Evolutionary conservation across 805 yeast genomes (phyloP).

Genomic region (Myxozyma neglecta): DNA sequence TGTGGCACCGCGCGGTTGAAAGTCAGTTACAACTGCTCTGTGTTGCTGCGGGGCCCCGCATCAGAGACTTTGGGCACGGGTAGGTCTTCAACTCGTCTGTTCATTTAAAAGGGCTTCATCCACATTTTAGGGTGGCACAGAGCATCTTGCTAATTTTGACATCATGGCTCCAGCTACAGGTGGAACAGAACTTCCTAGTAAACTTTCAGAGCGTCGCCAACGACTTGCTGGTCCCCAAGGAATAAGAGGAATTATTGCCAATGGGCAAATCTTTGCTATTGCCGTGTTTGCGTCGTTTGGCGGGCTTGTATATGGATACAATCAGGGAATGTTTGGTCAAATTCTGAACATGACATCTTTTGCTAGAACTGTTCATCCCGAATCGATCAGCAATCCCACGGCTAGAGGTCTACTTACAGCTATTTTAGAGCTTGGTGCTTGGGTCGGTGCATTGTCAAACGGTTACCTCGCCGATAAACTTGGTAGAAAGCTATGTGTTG

Average conservation of each 20-base stretch:
- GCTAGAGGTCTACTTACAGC: constrained; percentile 30
- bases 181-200: neutral
- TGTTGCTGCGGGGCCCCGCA: constrained; percentile 5
- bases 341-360: constrained; percentile 33
- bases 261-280: constrained; percentile 31
- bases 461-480: constrained; percentile 25
- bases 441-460: constrained; percentile 27
- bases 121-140: neutral
- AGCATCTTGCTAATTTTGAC: neutral
- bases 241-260: constrained; percentile 30
- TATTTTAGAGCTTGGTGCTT: constrained; percentile 29
- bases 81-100: neutral
- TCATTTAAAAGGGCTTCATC: neutral
- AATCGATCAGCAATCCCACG: constrained; percentile 23
- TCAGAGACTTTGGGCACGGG: neutral
- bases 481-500: constrained; percentile 26
- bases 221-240: constrained; percentile 28
- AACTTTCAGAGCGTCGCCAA: constrained; percentile 13
- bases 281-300: constrained; percentile 38
- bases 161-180: constrained; percentile 10
- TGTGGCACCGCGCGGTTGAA: neutral
- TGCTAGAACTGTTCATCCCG: constrained; percentile 20
- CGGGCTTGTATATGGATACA: constrained; percentile 36
- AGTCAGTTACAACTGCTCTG: neutral
- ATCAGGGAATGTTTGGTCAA: constrained; percentile 36